Evolutionary conservation across 192 early-diverging fungal species (phyloP).

Genomic region (Cladochytrium replicatum): DNA sequence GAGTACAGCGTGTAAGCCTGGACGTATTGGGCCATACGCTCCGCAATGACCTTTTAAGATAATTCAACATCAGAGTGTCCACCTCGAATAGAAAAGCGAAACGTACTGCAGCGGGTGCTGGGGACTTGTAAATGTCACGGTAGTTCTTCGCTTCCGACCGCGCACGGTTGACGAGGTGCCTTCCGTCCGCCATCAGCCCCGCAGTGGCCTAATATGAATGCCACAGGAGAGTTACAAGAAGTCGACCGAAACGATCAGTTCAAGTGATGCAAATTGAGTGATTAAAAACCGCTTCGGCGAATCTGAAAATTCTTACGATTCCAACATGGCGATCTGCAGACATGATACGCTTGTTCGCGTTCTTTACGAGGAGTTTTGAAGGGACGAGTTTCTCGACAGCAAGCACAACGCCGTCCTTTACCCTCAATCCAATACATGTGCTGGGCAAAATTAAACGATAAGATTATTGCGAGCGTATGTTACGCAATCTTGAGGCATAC

Average conservation of each 20-base stretch:
- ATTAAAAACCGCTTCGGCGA: too few species aligned
- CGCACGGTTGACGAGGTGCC: conserved; percentile 79
- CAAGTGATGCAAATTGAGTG: too few species aligned
- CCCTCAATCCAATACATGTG: conserved; percentile 87
- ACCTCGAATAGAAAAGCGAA: not conserved
- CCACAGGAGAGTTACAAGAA: not conserved
- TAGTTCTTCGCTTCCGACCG: conserved; percentile 87
- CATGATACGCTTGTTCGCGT: conserved; percentile 87
- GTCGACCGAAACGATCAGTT: too few species aligned
- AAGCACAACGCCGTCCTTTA: conserved; percentile 91
- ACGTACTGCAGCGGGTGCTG: conserved; percentile 73
- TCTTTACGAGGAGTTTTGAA: conserved; percentile 87
- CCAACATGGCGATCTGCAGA: conserved; percentile 88
- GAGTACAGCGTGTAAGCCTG: conserved; percentile 97
- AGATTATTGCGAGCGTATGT: not conserved
- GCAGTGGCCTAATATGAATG: conserved; percentile 58
- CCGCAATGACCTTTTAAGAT: conserved; percentile 63
- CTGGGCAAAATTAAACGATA: conserved; percentile 22
- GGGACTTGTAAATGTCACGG: conserved; percentile 69
- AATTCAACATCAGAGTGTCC: not conserved
- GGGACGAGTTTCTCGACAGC: conserved; percentile 93
- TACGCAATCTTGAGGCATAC: conserved; percentile 29
- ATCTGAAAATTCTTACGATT: conserved; percentile 58
- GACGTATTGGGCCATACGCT: conserved; percentile 84
- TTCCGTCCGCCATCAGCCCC: conserved; percentile 85